A percentile compares a stretch with the other conserved stretches of the same genome.
Evolutionary conservation across 2,329 filamentous ascomycete species (phyloP).

Genomic region (Sarocladium brachiariae): DNA sequence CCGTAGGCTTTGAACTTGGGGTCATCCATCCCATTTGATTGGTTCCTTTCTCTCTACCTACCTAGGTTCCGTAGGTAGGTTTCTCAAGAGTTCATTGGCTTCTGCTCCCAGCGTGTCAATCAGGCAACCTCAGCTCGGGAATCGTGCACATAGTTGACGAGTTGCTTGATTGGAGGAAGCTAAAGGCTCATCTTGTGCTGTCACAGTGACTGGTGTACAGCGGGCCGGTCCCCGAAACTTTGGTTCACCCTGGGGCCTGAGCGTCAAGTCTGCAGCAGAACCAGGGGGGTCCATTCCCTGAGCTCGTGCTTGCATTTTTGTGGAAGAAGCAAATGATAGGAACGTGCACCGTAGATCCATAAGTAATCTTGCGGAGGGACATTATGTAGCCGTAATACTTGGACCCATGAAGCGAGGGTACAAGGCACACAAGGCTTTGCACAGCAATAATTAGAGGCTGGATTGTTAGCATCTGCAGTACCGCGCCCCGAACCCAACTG

Average conservation of each 20-base stretch:
- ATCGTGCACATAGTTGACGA: neutral
- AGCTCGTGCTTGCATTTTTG: neutral
- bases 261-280: neutral
- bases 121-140: neutral
- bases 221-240: constrained; percentile 7
- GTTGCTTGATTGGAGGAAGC: neutral
- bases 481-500: constrained; percentile 1
- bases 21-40: too few species aligned
- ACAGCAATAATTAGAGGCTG: constrained; percentile 4
- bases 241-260: constrained; percentile 8
- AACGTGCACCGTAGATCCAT: constrained; percentile 1
- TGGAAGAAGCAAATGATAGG: neutral
- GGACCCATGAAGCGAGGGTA: constrained; percentile 4
- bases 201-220: neutral
- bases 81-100: neutral
- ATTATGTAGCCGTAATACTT: constrained; percentile 1
- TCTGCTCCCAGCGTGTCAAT: constrained; percentile 1
- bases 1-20: too few species aligned
- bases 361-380: constrained; percentile 7
- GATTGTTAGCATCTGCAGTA: neutral
- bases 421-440: neutral
- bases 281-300: neutral
- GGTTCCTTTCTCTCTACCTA: too few species aligned
- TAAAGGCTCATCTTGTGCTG: neutral
- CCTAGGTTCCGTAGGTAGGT: too few species aligned